These are phyloP conservation scores for Zygosaccharomyces pseudobailii DNA, from an alignment of 1,139 yeast species.

Conservation along the genomic window DNA sequence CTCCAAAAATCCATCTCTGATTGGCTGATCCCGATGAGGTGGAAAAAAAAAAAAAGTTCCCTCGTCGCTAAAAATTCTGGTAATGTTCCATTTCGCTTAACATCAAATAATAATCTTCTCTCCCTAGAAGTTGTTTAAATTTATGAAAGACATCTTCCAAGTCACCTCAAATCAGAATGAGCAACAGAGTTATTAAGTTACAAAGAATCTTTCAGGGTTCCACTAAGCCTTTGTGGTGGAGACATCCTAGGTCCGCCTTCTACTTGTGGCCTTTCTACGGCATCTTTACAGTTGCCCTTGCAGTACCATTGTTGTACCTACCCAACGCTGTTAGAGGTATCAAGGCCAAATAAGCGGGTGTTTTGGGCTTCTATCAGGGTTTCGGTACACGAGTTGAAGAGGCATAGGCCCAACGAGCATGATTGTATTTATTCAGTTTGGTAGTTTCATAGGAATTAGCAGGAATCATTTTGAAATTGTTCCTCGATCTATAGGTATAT, in stretches of 20 bases:
- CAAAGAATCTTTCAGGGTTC: conserved; percentile 73
- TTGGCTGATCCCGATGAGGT: conserved; percentile 1
- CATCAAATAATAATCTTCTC: too few relatives aligned
- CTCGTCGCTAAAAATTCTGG: not conserved
- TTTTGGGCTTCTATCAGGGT: not conserved
- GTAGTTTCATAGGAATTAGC: conserved; percentile 1
- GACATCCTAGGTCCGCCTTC: conserved; percentile 73
- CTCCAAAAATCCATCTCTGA: conserved; percentile 1
- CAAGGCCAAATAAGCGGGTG: conserved; percentile 42
- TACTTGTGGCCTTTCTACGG: conserved; percentile 88
- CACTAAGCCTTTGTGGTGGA: conserved; percentile 70
- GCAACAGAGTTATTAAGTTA: conserved; percentile 63
- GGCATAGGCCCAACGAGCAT: not conserved
- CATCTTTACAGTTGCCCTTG: conserved; percentile 67
- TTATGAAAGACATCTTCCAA: not conserved
- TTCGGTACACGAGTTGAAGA: not conserved
- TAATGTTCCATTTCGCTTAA: not conserved
- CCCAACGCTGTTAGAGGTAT: conserved; percentile 75
- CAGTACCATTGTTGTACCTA: conserved; percentile 66
- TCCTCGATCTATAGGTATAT: not conserved
- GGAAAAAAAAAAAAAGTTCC: not conserved
- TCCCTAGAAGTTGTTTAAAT: too few relatives aligned
- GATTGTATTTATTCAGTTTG: conserved; percentile 3
- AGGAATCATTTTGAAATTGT: not conserved
- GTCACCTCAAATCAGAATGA: conserved; percentile 34